A percentile compares a stretch with the other conserved stretches of the same genome.
Conservation (phyloP, 2,329 filamentous ascomycete species). For the Fusarium domesticum region DNA sequence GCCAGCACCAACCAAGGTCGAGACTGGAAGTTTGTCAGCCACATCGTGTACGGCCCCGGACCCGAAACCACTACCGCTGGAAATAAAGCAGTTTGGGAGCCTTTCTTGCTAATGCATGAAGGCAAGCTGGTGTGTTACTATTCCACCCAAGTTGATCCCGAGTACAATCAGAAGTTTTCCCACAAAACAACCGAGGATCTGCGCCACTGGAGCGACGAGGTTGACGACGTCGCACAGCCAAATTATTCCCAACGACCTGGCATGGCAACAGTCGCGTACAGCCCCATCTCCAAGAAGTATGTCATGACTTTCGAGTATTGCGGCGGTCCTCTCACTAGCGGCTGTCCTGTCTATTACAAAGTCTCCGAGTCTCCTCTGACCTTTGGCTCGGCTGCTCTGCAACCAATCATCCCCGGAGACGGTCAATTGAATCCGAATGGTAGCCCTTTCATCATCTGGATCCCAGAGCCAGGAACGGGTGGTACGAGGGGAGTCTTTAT, state of each 20-base stretch:
- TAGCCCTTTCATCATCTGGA: conserved; percentile 12
- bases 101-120: conserved; percentile 11
- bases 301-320: conserved; percentile 17
- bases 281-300: conserved; percentile 4
- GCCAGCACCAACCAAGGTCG: conserved; percentile 5
- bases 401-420: conserved; percentile 1
- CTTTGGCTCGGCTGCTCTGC: neutral
- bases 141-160: conserved; percentile 8
- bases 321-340: neutral
- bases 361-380: conserved; percentile 10
- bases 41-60: conserved; percentile 10
- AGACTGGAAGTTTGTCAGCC: conserved; percentile 13
- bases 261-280: conserved; percentile 11
- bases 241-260: conserved; percentile 4
- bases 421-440: neutral
- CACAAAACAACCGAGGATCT: conserved; percentile 61
- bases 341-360: conserved; percentile 8
- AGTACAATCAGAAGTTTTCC: conserved; percentile 40
- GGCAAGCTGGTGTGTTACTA: conserved; percentile 11
- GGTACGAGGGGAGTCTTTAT: conserved; percentile 1
- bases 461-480: neutral
- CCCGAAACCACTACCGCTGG: conserved; percentile 4
- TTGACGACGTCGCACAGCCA: conserved; percentile 56
- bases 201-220: conserved; percentile 55
- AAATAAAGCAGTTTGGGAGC: conserved; percentile 13